Evolutionary conservation across 495 filamentous ascomycete genomes (phyloP), one percentile per base, ranked within the genome.

Genomic region (Sphaerosporella brunnea): DNA sequence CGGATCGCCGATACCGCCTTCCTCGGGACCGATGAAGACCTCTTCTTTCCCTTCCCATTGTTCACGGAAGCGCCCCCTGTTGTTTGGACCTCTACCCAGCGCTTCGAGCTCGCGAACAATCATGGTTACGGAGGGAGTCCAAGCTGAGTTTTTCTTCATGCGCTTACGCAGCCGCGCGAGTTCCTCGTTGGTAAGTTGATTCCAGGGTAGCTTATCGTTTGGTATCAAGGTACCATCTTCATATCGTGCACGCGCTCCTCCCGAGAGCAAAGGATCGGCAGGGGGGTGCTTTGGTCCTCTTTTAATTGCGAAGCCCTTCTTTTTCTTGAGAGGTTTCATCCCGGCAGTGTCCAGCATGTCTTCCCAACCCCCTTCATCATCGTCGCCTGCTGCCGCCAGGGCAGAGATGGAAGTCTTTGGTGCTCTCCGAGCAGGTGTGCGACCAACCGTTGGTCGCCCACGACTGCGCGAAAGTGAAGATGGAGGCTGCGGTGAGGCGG

Each of bases 141-240:
- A 97, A 4, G 86, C 77, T 0, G 88, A 82, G 55, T 97, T 97
- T 72, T 97, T 97, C 68, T 97, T 97, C 90, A 97, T 97, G 44
- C 84, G 74, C 65, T 96, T 96, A 38, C 90, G 72, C 11, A 97
- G 68, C 42, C 77, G 78, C 2, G 84, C 87, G 66, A 97, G 84
- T 55, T 97, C 90, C 64, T 78, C 95, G 21, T 79, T 74, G 0
- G 86, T 95, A 32, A 97, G 71, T 45, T 84, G 80, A 51, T 88
- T 70, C 90, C 90, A 97, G 0, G 90, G 90, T 23, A 80, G 68
- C 56, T 88, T 75, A 48, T 74, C 66, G 55, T 81, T 84, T 15
- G 90, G 90, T 4, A 69, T 65, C n/a, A 51, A 32, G 10, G 37
- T 51, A 2, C 58, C 58, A 21, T 57, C 53, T 19, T 35, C 51